Base-by-base conservation (phyloP, 2,329 filamentous ascomycete genomes). In the Akanthomyces dipterigenus region DNA sequence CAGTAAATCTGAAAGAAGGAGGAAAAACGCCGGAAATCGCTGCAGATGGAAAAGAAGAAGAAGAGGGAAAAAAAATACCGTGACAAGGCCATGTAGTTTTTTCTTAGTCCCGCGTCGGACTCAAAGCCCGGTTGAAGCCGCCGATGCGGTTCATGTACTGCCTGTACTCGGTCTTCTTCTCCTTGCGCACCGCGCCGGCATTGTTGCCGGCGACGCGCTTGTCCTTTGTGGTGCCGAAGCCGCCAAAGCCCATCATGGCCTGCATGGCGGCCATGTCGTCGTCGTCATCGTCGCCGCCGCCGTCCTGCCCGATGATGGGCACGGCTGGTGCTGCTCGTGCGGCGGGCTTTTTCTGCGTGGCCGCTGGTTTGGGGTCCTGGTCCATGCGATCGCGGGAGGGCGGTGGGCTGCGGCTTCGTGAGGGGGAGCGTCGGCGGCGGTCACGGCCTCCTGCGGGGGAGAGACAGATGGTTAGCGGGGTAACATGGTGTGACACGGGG, bases 61-160 rank as follows among this genome's bases (percentile, higher is more conserved):
- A 12, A 22, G 36, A 24, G 4, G 16, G 31, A 28, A 28, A 31
- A 26, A 16, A 49, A 31, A n/a, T 8, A n/a, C n/a, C n/a, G n/a
- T n/a, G n/a, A n/a, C n/a, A n/a, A n/a, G n/a, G n/a, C n/a, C n/a
- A n/a, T n/a, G n/a, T n/a, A n/a, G n/a, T n/a, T n/a, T n/a, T n/a
- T 18, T 11, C 18, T 40, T 2, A 62, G 67, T 62, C 80, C 55
- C 78, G 68, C 22, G 73, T 72, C 22, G 85, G 86, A 73, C 87
- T 89, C 57, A 93, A 76, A 50, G 90, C 89, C 68, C 90, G 77
- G 72, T 93, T 95, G 78, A 95, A 95, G 6, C 90, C 90, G 61
- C 90, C 90, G 56, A 86, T 80, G 61, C 90, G 83, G 71, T 95
- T 95, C 86, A 99, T 99, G 75, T 99, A 99, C 82, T 99, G 95